These are phyloP conservation scores for Leonotis leonurus DNA, from an alignment of 257 asterid species.

Conservation along the genomic window DNA sequence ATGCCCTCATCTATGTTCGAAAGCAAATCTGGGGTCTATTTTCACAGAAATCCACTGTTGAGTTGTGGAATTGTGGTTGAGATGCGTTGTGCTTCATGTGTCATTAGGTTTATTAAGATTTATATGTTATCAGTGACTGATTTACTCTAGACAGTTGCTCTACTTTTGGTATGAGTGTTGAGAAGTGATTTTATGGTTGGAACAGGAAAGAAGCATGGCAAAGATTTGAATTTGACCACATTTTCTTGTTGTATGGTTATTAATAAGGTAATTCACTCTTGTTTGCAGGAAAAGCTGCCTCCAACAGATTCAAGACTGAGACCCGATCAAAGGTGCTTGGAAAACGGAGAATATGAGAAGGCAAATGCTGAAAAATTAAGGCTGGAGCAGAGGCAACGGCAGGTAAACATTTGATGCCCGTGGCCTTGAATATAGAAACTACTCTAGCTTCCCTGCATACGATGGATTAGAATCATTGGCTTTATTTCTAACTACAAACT, in stretches of 20 bases:
- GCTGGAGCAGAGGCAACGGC: conserved; percentile 85
- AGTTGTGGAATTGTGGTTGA: not conserved
- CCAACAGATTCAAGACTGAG: conserved; percentile 85
- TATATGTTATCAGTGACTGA: not conserved
- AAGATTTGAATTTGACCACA: not conserved
- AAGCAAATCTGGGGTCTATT: not conserved
- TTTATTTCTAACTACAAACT: not conserved
- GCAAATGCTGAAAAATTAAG: conserved; percentile 76
- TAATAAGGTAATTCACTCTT: not conserved
- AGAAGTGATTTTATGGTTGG: not conserved
- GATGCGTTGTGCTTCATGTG: not conserved
- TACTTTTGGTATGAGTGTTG: not conserved
- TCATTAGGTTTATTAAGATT: not conserved
- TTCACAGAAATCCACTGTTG: not conserved
- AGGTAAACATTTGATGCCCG: conserved; percentile 35
- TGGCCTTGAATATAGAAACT: not conserved
- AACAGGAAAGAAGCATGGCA: not conserved
- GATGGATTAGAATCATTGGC: not conserved
- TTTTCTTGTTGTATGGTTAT: not conserved
- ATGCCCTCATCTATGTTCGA: not conserved
- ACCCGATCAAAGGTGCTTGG: conserved; percentile 92
- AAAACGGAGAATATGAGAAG: conserved; percentile 70
- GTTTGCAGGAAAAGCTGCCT: conserved; percentile 62
- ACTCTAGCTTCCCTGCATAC: not conserved
- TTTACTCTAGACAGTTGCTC: not conserved